Conservation (phyloP, 2,329 filamentous ascomycete genomes). For the Ilyonectria sp. region DNA sequence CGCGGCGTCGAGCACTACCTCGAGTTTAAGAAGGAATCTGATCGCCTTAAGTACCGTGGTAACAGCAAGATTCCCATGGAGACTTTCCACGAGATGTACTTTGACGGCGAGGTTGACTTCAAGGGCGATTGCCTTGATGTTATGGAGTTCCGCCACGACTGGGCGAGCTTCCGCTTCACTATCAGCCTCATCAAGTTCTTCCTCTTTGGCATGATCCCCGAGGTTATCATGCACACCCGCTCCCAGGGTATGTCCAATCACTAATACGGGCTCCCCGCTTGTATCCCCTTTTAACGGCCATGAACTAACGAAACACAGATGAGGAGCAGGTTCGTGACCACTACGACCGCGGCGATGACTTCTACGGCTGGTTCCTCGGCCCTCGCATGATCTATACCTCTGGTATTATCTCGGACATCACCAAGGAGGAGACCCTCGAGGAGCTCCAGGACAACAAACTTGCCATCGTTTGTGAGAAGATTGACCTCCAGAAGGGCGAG, state of each 20-base stretch:
- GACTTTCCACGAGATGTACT: conserved; percentile 98
- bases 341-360: conserved; percentile 98
- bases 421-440: conserved; percentile 91
- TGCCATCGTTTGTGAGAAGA: conserved; percentile 95
- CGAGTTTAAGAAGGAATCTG: conserved; percentile 79
- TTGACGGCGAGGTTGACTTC: conserved; percentile 94
- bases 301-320: conserved; percentile 57
- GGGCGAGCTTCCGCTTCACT: conserved; percentile 96
- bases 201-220: conserved; percentile 87
- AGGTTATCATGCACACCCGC: conserved; percentile 92
- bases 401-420: conserved; percentile 90
- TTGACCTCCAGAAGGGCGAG: conserved; percentile 85
- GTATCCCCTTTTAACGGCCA: too few species aligned
- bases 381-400: conserved; percentile 99
- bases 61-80: conserved; percentile 89
- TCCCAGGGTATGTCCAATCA: conserved; percentile 73
- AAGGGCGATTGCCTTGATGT: conserved; percentile 93
- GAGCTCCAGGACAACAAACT: conserved; percentile 98
- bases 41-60: conserved; percentile 79
- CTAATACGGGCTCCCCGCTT: background rate
- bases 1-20: conserved; percentile 93
- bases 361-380: conserved; percentile 98
- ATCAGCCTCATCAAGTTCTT: conserved; percentile 89
- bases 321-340: conserved; percentile 98
- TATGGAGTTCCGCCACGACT: conserved; percentile 96